Base-by-base conservation (phyloP, 169 alveolate genomes). In the Cystoisospora suis region DNA sequence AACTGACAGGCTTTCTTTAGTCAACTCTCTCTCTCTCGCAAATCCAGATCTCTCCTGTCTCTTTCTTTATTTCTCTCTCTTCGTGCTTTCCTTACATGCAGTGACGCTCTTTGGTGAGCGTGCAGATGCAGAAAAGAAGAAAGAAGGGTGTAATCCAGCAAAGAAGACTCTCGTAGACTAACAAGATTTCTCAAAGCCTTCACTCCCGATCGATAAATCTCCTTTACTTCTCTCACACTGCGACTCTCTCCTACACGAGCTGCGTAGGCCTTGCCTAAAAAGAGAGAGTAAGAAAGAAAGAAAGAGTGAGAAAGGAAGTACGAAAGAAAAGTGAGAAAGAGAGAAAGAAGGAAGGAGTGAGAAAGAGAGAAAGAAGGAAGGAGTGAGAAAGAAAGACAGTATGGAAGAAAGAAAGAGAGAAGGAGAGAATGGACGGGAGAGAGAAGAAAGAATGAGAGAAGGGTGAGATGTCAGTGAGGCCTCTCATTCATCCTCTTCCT, bases 71-170 rank as follows among this genome's bases (percentile, higher is more conserved):
- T n/a, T n/a, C n/a, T n/a, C n/a, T n/a, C n/a, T n/a, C n/a, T n/a
- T n/a, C n/a, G n/a, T n/a, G n/a, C n/a, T n/a, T 1, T 12, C 36
- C 83, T 15, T 2, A 72, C 83, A 34, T 72, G 83, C 38, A 72
- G 83, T 7, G 83, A 32, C 36, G 58, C 36, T 27, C 83, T 46
- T 17, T 72, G 42, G 58, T 72, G 42, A 0, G 53, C 83, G 45
- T 72, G 83, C 42, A n/a, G 83, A 4, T 72, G 15, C 38, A 72
- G 27, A 32, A 38, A 72, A 46, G 83, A 72, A 15, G 83, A 72
- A 34, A 72, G 53, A 7, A 72, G 53, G 9, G 23, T 46, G 53
- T 72, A 72, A 56, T 72, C 56, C 34, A 72, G 53, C 56, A 72
- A 38, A 9, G 83, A n/a, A 7, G 36, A 46, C 38, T 53, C 2